Base-by-base conservation (phyloP, 2,329 filamentous ascomycete species). In the Neopestalotiopsis sp. region DNA sequence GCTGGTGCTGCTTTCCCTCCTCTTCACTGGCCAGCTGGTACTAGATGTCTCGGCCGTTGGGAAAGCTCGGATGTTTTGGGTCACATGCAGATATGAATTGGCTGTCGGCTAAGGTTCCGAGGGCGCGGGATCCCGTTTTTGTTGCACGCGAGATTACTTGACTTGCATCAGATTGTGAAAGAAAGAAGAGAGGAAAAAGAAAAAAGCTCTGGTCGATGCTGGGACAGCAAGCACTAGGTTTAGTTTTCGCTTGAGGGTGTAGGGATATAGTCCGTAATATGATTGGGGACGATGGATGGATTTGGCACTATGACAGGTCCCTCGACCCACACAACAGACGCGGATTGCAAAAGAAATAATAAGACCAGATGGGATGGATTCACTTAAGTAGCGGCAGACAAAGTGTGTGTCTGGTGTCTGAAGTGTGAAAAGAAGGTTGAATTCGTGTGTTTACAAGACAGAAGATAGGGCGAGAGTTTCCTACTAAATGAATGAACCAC, bases 401-500 rank as follows among this genome's bases (percentile, higher is more conserved):
- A 10, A 38, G 34, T 38, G 34, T 10, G 34, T 38, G 34, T 38
- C 3, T 28, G 24, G 5, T 38, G 34, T 38, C 1, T 38, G n/a
- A 10, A 53, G 45, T 53, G 17, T 53, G 45, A 53, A 53, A 53
- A 53, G 45, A 53, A 53, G 45, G 45, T 53, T 53, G 45, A 53
- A 53, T 20, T 53, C 17, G n/a, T n/a, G 45, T 53, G 45, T 53
- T 53, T 28, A 28, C 24, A 28, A 28, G 17, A 53, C 45, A 53
- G n/a, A 20, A 53, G 45, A 53, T 7, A 20, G 17, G n/a, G 45
- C 45, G 45, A 49, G 45, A 53, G 45, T 53, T 53, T 53, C 45
- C 45, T 53, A 53, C 45, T 53, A 53, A n/a, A 53, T 53, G 45
- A 53, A 53, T 53, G 45, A 53, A 53, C 45, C 45, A n/a, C 34